phyloP scores from a whole-genome alignment of 495 filamentous ascomycete genomes.

The Penicillium chermesinum region DNA sequence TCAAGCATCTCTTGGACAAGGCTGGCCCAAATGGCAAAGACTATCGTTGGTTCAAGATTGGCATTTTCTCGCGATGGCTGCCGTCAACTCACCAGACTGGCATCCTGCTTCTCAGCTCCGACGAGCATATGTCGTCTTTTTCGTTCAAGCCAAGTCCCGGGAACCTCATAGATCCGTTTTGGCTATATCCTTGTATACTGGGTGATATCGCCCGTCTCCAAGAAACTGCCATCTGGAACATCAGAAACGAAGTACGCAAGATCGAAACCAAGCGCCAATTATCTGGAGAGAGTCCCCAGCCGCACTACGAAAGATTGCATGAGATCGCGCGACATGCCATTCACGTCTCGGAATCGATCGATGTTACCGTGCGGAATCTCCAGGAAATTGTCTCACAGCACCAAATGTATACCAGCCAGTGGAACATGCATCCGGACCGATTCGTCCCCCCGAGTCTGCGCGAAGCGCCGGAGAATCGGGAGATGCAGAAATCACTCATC shows the following conservation, averaged over 20 bases:
- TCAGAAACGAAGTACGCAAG: slow-evolving; percentile 18
- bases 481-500: neutral
- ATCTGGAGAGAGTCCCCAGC: slow-evolving; percentile 1
- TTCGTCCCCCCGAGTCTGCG: neutral
- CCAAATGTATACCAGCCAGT: neutral
- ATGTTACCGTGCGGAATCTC: slow-evolving; percentile 31
- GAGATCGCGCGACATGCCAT: slow-evolving; percentile 46
- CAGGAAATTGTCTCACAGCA: slow-evolving; percentile 33
- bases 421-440: neutral
- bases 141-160: neutral
- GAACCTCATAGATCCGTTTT: slow-evolving; percentile 16
- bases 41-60: slow-evolving; percentile 11
- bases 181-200: slow-evolving; percentile 14
- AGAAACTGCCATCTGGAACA: slow-evolving; percentile 24
- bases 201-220: slow-evolving; percentile 14
- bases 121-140: neutral
- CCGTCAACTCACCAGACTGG: slow-evolving; percentile 17
- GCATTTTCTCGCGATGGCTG: slow-evolving; percentile 7
- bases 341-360: slow-evolving; percentile 42
- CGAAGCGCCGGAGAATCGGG: neutral
- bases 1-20: slow-evolving; percentile 1
- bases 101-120: slow-evolving; percentile 31
- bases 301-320: slow-evolving; percentile 39
- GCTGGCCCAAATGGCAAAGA: neutral
- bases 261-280: slow-evolving; percentile 15